These are phyloP conservation scores for Apiospora arundinis DNA, from an alignment of 2,329 filamentous ascomycete genomes.

Conservation along the genomic window DNA sequence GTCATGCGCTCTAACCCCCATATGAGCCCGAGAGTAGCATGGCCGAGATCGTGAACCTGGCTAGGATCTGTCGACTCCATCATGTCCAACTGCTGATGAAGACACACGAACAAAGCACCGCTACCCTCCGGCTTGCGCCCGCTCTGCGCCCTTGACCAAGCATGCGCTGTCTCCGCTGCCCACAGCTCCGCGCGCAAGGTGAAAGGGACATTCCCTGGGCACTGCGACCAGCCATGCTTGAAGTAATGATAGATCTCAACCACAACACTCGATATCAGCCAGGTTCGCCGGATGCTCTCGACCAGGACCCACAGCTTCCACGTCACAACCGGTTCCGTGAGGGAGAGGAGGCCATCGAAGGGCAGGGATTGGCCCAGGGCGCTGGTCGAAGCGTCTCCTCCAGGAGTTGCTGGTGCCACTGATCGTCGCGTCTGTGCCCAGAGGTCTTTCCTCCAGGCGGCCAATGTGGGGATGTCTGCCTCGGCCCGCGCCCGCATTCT, in stretches of 20 bases:
- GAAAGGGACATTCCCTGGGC: slow-evolving; percentile 35
- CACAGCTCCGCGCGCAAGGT: slow-evolving; percentile 38
- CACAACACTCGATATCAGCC: slow-evolving; percentile 33
- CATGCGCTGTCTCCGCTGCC: slow-evolving; percentile 36
- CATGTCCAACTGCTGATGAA: neutral
- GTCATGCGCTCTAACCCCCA: neutral
- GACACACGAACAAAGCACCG: neutral
- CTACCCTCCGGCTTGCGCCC: no score
- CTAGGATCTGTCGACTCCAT: neutral
- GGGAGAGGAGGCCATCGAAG: neutral
- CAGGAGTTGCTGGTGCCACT: neutral
- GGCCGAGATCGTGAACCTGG: neutral
- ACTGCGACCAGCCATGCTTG: slow-evolving; percentile 36
- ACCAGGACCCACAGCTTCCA: slow-evolving; percentile 40
- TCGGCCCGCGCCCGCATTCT: slow-evolving; percentile 41
- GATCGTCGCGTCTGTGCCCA: slow-evolving; percentile 19
- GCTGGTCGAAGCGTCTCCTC: neutral
- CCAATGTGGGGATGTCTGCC: slow-evolving; percentile 38
- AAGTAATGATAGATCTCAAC: slow-evolving; percentile 36
- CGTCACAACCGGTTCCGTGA: slow-evolving; percentile 15
- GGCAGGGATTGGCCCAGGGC: neutral
- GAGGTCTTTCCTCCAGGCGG: slow-evolving; percentile 33
- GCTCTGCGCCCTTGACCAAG: slow-evolving; percentile 24
- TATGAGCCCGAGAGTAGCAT: neutral
- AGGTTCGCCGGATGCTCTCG: slow-evolving; percentile 40